Evolutionary conservation across 352 stramenopile species (phyloP).

Genomic region (Pythium catenulatum): DNA sequence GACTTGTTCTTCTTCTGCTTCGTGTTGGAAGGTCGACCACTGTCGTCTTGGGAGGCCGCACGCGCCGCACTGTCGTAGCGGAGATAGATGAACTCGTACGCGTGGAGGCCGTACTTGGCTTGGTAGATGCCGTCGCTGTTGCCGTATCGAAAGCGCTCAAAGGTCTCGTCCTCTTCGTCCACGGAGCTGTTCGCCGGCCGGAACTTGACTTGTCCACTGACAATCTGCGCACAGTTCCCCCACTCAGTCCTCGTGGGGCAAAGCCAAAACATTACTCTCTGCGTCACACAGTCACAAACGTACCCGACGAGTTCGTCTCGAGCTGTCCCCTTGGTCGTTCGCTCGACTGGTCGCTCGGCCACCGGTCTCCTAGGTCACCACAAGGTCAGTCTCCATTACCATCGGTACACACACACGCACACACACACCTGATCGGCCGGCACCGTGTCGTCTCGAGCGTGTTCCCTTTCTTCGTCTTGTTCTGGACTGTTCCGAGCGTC

Average conservation of each 20-base stretch:
- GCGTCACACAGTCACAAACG: conserved; percentile 49
- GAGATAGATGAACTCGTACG: conserved; percentile 81
- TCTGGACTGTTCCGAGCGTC: too few species aligned
- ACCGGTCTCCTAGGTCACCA: too few species aligned
- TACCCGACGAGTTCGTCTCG: too few species aligned
- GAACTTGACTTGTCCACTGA: conserved; percentile 75
- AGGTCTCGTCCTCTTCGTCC: conserved; percentile 34
- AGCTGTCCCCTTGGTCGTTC: too few species aligned
- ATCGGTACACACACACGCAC: too few species aligned
- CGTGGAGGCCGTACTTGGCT: conserved; percentile 79
- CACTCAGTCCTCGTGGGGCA: neutral
- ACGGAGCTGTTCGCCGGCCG: conserved; percentile 71
- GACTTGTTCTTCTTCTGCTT: conserved; percentile 53
- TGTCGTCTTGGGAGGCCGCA: too few species aligned
- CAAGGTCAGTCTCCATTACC: too few species aligned
- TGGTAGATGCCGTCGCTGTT: conserved; percentile 80
- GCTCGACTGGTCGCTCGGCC: conserved; percentile 62
- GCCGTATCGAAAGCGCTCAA: conserved; percentile 72
- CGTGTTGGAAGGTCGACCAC: conserved; percentile 41
- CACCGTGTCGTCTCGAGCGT: too few species aligned
- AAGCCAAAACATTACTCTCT: conserved; percentile 63
- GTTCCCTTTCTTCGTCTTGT: too few species aligned
- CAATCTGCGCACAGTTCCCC: conserved; percentile 62
- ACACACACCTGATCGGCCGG: too few species aligned
- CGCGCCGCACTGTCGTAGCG: too few species aligned